Percentiles rank a stretch among this genome's conserved stretches.
Evolutionary conservation across 805 yeast genomes (phyloP).

Genomic region (Brettanomyces naardenensis): DNA sequence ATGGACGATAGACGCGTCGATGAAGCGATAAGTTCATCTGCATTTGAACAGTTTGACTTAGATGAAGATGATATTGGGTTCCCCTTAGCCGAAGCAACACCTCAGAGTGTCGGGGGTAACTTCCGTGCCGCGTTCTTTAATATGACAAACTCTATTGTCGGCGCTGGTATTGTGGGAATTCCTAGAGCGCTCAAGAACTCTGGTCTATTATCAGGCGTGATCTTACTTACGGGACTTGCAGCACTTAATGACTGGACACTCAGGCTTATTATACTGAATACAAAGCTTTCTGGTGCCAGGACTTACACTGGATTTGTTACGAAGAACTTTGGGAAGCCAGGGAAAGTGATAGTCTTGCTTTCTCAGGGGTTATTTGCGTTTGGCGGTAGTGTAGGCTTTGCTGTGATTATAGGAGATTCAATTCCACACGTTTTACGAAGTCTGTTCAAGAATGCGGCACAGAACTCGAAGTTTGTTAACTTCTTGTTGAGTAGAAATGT

Average conservation of each 20-base stretch:
- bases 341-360: conserved; percentile 56
- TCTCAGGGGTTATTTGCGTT: conserved; percentile 87
- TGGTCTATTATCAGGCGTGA: conserved; percentile 68
- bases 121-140: conserved; percentile 91
- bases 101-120: conserved; percentile 8
- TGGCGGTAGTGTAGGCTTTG: conserved; percentile 91
- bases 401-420: conserved; percentile 91
- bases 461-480: conserved; percentile 30
- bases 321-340: conserved; percentile 68
- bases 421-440: conserved; percentile 82
- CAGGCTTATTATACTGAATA: conserved; percentile 70
- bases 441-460: conserved; percentile 41
- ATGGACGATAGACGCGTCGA: background rate
- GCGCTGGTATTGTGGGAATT: conserved; percentile 94
- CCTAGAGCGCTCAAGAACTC: conserved; percentile 80
- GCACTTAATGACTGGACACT: conserved; percentile 82
- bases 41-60: background rate
- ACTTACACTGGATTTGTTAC: conserved; percentile 83
- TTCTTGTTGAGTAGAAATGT: conserved; percentile 59
- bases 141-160: conserved; percentile 91
- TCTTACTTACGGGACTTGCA: conserved; percentile 54
- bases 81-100: background rate
- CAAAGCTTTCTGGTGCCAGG: conserved; percentile 65
- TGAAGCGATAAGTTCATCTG: background rate
- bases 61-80: background rate